These are phyloP conservation scores for Geotrichum siamense DNA, from an alignment of 1,139 yeast genomes.

Conservation along the genomic window DNA sequence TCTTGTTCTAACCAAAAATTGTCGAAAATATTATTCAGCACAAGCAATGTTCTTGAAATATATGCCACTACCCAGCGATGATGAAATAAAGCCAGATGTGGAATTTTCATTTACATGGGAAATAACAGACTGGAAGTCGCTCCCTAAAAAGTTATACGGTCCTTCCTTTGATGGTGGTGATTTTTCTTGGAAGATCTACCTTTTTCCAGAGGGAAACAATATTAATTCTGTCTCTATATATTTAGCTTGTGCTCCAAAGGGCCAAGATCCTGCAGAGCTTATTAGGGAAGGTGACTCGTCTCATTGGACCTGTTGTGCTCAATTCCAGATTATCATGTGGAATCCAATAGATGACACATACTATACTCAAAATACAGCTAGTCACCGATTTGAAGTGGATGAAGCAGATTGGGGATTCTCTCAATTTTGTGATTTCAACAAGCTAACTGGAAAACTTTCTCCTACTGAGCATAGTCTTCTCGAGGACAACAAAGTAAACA, in stretches of 20 bases:
- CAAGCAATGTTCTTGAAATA: constrained; percentile 28
- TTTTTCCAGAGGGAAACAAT: constrained; percentile 63
- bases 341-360: constrained; percentile 64
- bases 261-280: constrained; percentile 14
- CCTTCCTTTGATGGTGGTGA: constrained; percentile 59
- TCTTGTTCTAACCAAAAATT: no score
- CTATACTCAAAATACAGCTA: constrained; percentile 57
- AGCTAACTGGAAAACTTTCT: constrained; percentile 35
- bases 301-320: constrained; percentile 84
- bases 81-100: constrained; percentile 36
- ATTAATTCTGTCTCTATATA: constrained; percentile 32
- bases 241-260: constrained; percentile 30
- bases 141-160: constrained; percentile 44
- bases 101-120: constrained; percentile 59
- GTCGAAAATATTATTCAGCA: no score
- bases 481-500: constrained; percentile 52
- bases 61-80: constrained; percentile 28
- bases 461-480: constrained; percentile 39
- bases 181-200: constrained; percentile 62
- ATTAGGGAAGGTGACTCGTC: constrained; percentile 17
- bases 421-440: constrained; percentile 56
- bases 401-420: constrained; percentile 97
- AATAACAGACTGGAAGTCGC: constrained; percentile 54
- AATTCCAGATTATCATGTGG: constrained; percentile 80
- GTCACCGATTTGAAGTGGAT: constrained; percentile 63